Percentiles rank a stretch among this genome's conserved stretches.
Evolutionary conservation across 148 eudicot species (phyloP).

Genomic region (Spergularia bocconei): DNA sequence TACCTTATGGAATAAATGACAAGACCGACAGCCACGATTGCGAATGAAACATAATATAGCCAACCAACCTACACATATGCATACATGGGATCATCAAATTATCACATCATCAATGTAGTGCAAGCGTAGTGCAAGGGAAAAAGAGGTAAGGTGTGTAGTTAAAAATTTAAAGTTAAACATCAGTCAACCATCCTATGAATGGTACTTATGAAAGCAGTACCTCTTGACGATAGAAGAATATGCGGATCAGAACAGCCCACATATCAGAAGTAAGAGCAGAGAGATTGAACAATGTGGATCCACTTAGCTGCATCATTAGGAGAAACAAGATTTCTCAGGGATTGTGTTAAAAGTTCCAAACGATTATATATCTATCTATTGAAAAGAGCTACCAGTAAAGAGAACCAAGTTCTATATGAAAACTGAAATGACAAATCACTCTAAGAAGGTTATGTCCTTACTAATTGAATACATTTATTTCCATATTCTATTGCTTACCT

Average conservation of each 20-base stretch:
- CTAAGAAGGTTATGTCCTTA: not conserved
- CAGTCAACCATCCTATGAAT: not conserved
- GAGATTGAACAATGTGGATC: conserved; percentile 82
- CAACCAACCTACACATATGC: conserved; percentile 70
- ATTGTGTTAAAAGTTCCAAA: too few species aligned
- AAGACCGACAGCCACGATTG: conserved; percentile 62
- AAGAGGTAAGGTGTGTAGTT: not conserved
- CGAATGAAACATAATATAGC: conserved; percentile 72
- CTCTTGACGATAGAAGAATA: conserved; percentile 75
- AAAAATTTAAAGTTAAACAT: not conserved
- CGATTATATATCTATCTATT: not conserved
- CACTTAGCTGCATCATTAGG: conserved; percentile 50
- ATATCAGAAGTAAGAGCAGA: conserved; percentile 86
- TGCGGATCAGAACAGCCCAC: conserved; percentile 90
- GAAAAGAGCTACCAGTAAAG: not conserved
- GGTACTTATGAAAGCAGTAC: conserved; percentile 32
- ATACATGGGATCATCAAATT: not conserved
- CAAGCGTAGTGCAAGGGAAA: not conserved
- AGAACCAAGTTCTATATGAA: not conserved
- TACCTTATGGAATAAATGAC: conserved; percentile 68
- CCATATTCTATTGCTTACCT: conserved; percentile 35
- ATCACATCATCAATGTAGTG: not conserved
- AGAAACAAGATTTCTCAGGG: not conserved
- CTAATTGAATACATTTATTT: too few species aligned
- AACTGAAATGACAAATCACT: not conserved